Conservation (phyloP, 1,284 basidiomycete species). For the Ceratobasidium sp. region DNA sequence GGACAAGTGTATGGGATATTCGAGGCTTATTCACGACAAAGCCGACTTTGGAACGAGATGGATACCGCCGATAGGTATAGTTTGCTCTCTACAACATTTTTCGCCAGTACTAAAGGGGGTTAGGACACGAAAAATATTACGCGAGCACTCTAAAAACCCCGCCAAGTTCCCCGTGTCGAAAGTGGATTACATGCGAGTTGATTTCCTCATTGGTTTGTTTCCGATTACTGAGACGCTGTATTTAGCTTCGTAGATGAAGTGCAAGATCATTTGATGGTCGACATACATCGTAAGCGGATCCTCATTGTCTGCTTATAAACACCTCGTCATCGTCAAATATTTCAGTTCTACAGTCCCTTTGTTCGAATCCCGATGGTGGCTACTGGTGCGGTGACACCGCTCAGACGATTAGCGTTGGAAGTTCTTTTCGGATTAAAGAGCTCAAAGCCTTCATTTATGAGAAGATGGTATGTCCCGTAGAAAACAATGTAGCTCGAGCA, state of each 20-base stretch:
- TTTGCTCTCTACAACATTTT: neutral
- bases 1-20: conserved; percentile 70
- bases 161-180: conserved; percentile 52
- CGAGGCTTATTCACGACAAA: conserved; percentile 67
- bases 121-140: conserved; percentile 68
- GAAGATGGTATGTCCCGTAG: conserved; percentile 22
- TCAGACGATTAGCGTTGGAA: conserved; percentile 79
- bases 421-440: conserved; percentile 78
- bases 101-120: neutral
- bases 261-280: conserved; percentile 34
- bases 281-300: conserved; percentile 7
- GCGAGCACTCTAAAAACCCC: conserved; percentile 53
- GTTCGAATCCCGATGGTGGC: conserved; percentile 73
- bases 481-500: neutral
- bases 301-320: neutral
- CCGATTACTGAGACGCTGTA: neutral
- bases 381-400: conserved; percentile 87
- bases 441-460: conserved; percentile 71
- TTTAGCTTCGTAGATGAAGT: neutral
- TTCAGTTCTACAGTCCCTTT: conserved; percentile 71
- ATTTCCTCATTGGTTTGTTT: conserved; percentile 7
- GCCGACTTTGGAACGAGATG: conserved; percentile 59
- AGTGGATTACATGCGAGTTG: conserved; percentile 70
- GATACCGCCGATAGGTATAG: conserved; percentile 74
- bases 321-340: neutral